Evolutionary conservation across 2,329 filamentous ascomycete genomes (phyloP).

Genomic region (Aspergillus jensenii): DNA sequence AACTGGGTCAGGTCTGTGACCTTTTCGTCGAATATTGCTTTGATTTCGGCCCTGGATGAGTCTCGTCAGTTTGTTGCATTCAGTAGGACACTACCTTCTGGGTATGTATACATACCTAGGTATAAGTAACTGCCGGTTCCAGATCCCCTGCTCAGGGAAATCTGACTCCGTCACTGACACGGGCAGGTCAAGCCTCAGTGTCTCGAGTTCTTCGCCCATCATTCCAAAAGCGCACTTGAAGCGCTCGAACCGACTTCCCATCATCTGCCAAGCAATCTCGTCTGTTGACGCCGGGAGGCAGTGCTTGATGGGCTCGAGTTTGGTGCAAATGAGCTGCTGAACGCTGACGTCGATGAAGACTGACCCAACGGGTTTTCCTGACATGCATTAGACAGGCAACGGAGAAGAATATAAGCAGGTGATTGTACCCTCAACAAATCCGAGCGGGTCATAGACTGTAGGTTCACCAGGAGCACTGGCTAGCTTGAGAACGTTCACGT

Average conservation of each 20-base stretch:
- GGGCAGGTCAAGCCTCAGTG: slow-evolving; percentile 30
- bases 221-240: slow-evolving; percentile 36
- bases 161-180: slow-evolving; percentile 18
- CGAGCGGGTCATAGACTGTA: slow-evolving; percentile 26
- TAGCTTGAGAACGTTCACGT: slow-evolving; percentile 32
- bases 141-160: slow-evolving; percentile 28
- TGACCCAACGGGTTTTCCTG: slow-evolving; percentile 37
- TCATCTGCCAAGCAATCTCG: slow-evolving; percentile 31
- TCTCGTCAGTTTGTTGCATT: neutral
- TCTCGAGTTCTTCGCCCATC: slow-evolving; percentile 23
- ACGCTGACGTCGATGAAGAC: slow-evolving; percentile 34
- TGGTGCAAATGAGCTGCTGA: slow-evolving; percentile 24
- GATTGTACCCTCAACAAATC: slow-evolving; percentile 23
- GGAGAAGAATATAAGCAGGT: neutral
- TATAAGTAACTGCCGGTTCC: slow-evolving; percentile 30
- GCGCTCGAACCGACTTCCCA: slow-evolving; percentile 31
- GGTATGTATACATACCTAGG: slow-evolving; percentile 21
- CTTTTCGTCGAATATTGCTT: slow-evolving; percentile 23
- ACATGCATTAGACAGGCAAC: neutral
- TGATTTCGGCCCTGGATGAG: slow-evolving; percentile 17
- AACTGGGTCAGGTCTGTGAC: slow-evolving; percentile 29
- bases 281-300: slow-evolving; percentile 17
- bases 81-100: no score
- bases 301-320: slow-evolving; percentile 22
- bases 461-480: slow-evolving; percentile 24